Evolutionary conservation across 2,329 filamentous ascomycete species (phyloP).

Genomic region (Xylariaceae sp.): DNA sequence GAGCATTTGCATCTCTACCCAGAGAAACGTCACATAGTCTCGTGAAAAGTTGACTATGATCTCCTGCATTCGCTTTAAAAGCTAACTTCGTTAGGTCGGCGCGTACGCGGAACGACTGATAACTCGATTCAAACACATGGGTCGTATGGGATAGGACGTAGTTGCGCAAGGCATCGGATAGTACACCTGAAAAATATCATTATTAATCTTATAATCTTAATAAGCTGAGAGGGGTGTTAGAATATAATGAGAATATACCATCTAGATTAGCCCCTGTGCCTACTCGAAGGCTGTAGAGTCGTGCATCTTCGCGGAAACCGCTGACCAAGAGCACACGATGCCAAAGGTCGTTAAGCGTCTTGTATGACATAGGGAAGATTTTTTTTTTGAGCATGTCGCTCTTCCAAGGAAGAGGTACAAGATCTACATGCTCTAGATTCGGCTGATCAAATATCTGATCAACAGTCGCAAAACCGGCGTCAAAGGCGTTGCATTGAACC

Average conservation of each 20-base stretch:
- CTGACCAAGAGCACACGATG: slow-evolving; percentile 3
- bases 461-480: too few species aligned
- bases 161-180: neutral
- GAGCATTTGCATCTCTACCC: slow-evolving; percentile 3
- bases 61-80: slow-evolving; percentile 5
- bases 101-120: too few species aligned
- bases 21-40: slow-evolving; percentile 5
- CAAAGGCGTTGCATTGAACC: too few species aligned
- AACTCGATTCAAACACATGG: too few species aligned
- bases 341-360: slow-evolving; percentile 4
- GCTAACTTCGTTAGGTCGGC: slow-evolving; percentile 7
- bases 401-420: too few species aligned
- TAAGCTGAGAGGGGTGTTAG: neutral
- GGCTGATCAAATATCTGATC: too few species aligned
- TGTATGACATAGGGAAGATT: too few species aligned
- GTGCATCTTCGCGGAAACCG: too few species aligned
- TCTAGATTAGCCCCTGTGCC: too few species aligned
- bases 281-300: slow-evolving; percentile 4
- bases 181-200: neutral
- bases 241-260: slow-evolving; percentile 1
- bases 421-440: slow-evolving; percentile 5
- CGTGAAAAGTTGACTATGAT: slow-evolving; percentile 6
- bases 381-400: too few species aligned
- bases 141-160: neutral
- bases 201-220: neutral